A percentile compares a stretch with the other conserved stretches of the same genome.
These are phyloP conservation scores for Gossypium bickii DNA, from an alignment of 345 rosid species.

Conservation along the genomic window DNA sequence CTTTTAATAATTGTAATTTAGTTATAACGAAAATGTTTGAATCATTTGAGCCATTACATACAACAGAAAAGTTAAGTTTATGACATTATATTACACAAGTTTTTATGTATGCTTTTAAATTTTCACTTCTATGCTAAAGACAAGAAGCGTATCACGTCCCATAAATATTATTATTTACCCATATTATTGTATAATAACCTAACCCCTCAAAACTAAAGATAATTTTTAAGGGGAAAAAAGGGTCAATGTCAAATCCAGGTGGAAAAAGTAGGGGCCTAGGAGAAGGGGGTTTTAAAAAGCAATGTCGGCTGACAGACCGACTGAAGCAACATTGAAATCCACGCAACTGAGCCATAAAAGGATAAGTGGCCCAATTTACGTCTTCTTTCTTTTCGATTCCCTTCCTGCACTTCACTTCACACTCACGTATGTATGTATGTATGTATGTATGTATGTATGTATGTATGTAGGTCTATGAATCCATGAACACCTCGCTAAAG, in stretches of 20 bases:
- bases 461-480: neutral
- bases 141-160: neutral
- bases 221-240: too few relatives aligned
- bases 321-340: conserved; percentile 46
- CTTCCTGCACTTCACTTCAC: conserved; percentile 14
- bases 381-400: neutral
- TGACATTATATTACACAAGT: too few relatives aligned
- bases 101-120: too few relatives aligned
- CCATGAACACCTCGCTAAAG: conserved; percentile 18
- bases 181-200: too few relatives aligned
- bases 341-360: conserved; percentile 22
- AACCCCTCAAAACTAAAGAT: too few relatives aligned
- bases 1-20: too few relatives aligned
- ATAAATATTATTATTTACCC: too few relatives aligned
- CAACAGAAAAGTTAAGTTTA: too few relatives aligned
- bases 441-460: conserved; percentile 2
- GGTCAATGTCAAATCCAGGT: neutral
- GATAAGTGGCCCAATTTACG: conserved; percentile 12
- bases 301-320: conserved; percentile 35
- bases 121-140: too few relatives aligned
- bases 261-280: conserved; percentile 2
- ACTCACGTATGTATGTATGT: conserved; percentile 10
- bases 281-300: neutral
- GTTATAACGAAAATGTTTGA: too few relatives aligned
- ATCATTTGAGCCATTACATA: too few relatives aligned